A percentile compares a stretch with the other conserved stretches of the same genome.
Evolutionary conservation across 176 grass and related monocot species (phyloP).

Genomic region (Aegilops umbellulata): DNA sequence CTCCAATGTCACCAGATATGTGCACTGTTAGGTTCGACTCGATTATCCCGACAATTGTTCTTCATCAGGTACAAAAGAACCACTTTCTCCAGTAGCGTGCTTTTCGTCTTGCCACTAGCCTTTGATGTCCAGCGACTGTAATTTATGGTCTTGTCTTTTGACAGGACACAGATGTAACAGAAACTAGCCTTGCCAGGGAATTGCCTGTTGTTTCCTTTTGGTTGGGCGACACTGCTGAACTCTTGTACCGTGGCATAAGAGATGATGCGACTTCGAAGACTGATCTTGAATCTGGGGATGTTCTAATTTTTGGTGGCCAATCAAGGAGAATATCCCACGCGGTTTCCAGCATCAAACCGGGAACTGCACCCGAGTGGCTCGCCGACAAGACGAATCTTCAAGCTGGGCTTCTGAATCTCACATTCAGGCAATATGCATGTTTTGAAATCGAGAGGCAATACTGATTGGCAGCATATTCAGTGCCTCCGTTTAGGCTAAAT

Average conservation of each 20-base stretch:
- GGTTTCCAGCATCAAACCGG: constrained; percentile 28
- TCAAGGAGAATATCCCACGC: constrained; percentile 53
- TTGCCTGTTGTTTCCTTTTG: constrained; percentile 65
- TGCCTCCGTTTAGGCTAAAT: neutral
- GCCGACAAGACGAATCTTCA: constrained; percentile 36
- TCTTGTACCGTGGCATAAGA: constrained; percentile 44
- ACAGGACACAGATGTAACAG: constrained; percentile 54
- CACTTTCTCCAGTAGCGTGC: neutral
- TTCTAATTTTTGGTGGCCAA: constrained; percentile 54
- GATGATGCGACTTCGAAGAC: constrained; percentile 18
- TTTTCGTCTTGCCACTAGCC: neutral
- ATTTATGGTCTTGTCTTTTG: neutral
- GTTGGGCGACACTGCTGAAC: constrained; percentile 41
- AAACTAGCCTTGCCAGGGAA: constrained; percentile 23
- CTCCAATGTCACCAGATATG: constrained; percentile 52
- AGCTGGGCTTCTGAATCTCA: constrained; percentile 56
- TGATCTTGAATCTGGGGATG: constrained; percentile 57
- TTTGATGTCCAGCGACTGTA: neutral
- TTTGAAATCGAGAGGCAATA: neutral
- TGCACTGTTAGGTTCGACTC: constrained; percentile 63
- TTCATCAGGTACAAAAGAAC: constrained; percentile 51
- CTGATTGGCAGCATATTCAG: neutral
- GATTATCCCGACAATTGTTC: constrained; percentile 15
- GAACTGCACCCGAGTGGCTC: constrained; percentile 11
- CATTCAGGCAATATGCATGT: neutral